These are phyloP conservation scores for Waitea zeae DNA, from an alignment of 1,284 basidiomycete species.

Conservation along the genomic window DNA sequence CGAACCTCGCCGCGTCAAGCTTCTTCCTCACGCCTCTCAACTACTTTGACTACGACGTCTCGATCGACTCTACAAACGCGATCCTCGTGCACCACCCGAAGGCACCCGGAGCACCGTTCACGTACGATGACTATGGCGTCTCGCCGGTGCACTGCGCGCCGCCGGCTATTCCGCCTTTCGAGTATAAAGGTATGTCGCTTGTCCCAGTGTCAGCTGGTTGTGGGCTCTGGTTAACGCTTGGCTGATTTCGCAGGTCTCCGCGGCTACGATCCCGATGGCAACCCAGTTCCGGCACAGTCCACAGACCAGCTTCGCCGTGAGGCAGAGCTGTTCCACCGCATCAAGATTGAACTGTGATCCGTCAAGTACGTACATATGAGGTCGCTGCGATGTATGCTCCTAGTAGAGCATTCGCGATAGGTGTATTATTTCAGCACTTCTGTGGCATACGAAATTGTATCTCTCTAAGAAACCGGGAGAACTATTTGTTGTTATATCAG, in stretches of 20 bases:
- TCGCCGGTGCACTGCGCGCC: slow-evolving; percentile 28
- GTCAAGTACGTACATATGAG: too few species aligned
- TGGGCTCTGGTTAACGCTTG: too few species aligned
- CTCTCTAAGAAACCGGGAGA: too few species aligned
- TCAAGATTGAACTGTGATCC: slow-evolving; percentile 18
- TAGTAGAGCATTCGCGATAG: too few species aligned
- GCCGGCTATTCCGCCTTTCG: slow-evolving; percentile 21
- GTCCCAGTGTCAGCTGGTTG: too few species aligned
- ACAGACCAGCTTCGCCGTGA: slow-evolving; percentile 23
- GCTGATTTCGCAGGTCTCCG: slow-evolving; percentile 13
- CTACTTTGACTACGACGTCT: slow-evolving; percentile 45
- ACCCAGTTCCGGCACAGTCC: slow-evolving; percentile 12
- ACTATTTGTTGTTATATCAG: too few species aligned
- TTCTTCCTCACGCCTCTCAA: slow-evolving; percentile 46
- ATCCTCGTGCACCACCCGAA: slow-evolving; percentile 27
- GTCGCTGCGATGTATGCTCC: too few species aligned
- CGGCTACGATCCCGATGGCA: slow-evolving; percentile 20
- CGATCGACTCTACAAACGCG: slow-evolving; percentile 37
- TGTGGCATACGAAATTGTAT: too few species aligned
- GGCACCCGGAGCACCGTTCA: slow-evolving; percentile 20
- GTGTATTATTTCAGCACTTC: too few species aligned
- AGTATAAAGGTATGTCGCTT: too few species aligned
- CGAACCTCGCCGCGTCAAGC: slow-evolving; percentile 39
- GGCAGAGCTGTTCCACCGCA: slow-evolving; percentile 24
- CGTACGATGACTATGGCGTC: slow-evolving; percentile 35